Base-by-base conservation (phyloP, 768 basidiomycete genomes). In the Hemileccinum rubropunctum region DNA sequence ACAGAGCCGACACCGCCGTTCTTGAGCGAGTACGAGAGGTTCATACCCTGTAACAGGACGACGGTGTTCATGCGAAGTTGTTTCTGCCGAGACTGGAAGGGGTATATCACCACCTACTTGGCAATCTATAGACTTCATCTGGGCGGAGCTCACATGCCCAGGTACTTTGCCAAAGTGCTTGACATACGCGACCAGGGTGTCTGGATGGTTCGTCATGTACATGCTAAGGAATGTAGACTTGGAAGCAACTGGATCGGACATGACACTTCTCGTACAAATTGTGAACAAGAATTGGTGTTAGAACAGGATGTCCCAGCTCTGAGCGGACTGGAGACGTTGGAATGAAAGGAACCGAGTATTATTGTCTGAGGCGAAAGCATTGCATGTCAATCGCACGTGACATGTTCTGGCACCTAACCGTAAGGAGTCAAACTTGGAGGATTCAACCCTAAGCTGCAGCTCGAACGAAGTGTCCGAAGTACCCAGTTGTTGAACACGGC, bases 141-240 rank as follows among this genome's bases (percentile, higher is more conserved):
- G 75, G 8, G 88, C 88, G n/a, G 77, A 76, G 3, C 67, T 66
- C 15, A 89, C 77, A 23, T 63, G 59, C 34, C 71, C 71, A 26
- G 77, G 75, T 11, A 89, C 76, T 54, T 84, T 82, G 9, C 85
- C 88, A 58, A 76, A 88, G 76, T 85, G 80, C 56, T 84, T 87
- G 36, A 86, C 87, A 57, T 91, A 93, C 3, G 87, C 87, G 32
- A 92, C 87, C 56, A 92, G 73, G 2, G 90, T 91, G 61, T 91
- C 89, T 0, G 86, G 86, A 59, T 91, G 91, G 53, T 73, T 82
- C 27, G 79, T 84, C 90, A 91, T 92, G 73, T 92, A 93, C 80
- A 82, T 86, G 64, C 80, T 79, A 37, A 92, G 75, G 63, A 90
- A 93, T 1, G 71, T 73, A 17, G 88, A 88, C 58, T 85, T 87